Base-by-base conservation (phyloP, 2,329 filamentous ascomycete species). In the Aschersonia sp. region DNA sequence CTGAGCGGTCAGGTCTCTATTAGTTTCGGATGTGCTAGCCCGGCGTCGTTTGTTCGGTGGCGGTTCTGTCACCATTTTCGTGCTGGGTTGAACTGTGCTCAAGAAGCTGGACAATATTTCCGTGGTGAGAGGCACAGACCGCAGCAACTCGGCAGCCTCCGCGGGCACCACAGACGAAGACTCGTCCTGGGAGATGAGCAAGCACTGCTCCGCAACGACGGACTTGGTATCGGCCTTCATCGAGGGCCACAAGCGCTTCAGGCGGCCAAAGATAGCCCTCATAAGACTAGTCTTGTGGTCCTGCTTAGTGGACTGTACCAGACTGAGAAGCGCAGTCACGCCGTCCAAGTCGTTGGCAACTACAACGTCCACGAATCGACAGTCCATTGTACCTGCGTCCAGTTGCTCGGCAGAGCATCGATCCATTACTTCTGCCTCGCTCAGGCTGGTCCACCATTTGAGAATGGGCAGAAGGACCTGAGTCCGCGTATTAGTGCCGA, bases 11-110 rank as follows among this genome's bases (percentile, higher is more conserved):
- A 79, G 70, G 44, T 75, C 77, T 47, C 71, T 69, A 48, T 78
- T 74, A 54, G 77, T 75, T 53, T 85, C 84, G 12, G 78, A 82
- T 48, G 83, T 79, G 64, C 85, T 94, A 0, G 80, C 87, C 48
- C 88, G 78, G 58, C 88, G 80, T 52, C 87, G 75, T 70, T 94
- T 95, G 53, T 82, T 82, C 2, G 84, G 76, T 7, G 85, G 83
- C 9, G 81, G 77, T 48, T 82, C 80, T 44, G 80, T 81, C 42
- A 83, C 80, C 64, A 89, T 75, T 56, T 84, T 80, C 3, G 81
- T 74, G n/a, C 82, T 77, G 10, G 79, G 81, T 49, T 87, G 84
- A 41, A 95, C 74, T 30, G 78, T 80, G 53, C 85, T 77, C 5
- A 95, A 67, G 63, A 94, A 87, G 45, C 74, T 73, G 1, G 80